Base-by-base conservation (phyloP, 2,329 filamentous ascomycete species). In the Lizonia empirigonia region DNA sequence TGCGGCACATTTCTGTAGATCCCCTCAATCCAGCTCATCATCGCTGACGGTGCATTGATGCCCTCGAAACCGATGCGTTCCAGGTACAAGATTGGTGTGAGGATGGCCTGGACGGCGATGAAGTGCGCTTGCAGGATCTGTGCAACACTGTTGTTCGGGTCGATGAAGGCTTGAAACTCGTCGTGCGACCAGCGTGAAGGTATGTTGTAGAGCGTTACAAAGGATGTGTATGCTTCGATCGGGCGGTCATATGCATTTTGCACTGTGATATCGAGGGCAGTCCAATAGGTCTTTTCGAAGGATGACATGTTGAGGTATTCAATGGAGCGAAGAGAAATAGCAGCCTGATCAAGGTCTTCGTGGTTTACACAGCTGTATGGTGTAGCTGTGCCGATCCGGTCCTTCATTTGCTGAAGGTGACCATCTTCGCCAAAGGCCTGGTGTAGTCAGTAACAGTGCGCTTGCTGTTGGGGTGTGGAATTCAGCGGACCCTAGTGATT, bases 91-190 rank as follows among this genome's bases (percentile, higher is more conserved):
- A 79, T 73, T 0, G 76, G 77, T 5, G 70, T 69, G 49, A 81
- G 69, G 5, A 80, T 64, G 1, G 77, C 66, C 42, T 80, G 76
- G 0, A 79, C 58, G 1, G 75, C 72, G n/a, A 80, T 71, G 57
- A 78, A 80, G 56, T 80, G 77, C 6, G 74, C 69, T 5, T 80
- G 69, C 5, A 81, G 62, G 3, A 80, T 72, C 22, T 75, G 76
- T 1, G 76, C 70, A 4, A 76, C 55, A 35, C 61, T 61, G 44
- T 81, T 80, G 30, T 64, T 60, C 0, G 75, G 68, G 33, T 76
- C 67, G 50, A 79, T 69, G 60, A 80, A 78, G 1, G 67, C 63
- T 33, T 73, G 68, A 51, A 81, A 80, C 15, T 73, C 62, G 2
- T 69, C 67, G 37, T 76, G 70, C 2, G 68, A 68, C 64, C 78